Evolutionary conservation across 2,329 filamentous ascomycete genomes (phyloP).

Genomic region (Epicoccum sorghinum): DNA sequence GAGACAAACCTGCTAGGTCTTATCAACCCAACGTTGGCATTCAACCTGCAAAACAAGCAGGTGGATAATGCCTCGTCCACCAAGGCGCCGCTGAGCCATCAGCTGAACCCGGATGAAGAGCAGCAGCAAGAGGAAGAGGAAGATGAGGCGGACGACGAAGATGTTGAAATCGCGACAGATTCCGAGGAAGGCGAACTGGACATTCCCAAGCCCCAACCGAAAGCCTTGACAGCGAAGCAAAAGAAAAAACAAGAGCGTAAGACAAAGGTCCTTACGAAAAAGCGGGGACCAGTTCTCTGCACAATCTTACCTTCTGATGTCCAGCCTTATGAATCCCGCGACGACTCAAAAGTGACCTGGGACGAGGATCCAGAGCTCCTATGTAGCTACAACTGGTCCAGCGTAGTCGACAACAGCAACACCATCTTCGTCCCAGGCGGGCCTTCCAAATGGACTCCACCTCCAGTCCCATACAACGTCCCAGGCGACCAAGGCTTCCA

Average conservation of each 20-base stretch:
- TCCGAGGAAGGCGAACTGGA: slow-evolving; percentile 13
- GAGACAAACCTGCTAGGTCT: slow-evolving; percentile 14
- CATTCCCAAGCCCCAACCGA: slow-evolving; percentile 8
- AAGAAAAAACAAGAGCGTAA: slow-evolving; percentile 25
- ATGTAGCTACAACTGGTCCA: slow-evolving; percentile 40
- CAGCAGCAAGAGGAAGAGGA: neutral
- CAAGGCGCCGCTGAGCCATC: neutral
- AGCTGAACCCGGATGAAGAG: neutral
- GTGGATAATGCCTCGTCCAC: neutral
- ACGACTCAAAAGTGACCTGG: slow-evolving; percentile 26
- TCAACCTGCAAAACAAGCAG: neutral
- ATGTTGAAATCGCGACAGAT: slow-evolving; percentile 12
- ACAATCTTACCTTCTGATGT: slow-evolving; percentile 21
- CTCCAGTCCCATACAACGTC: slow-evolving; percentile 24
- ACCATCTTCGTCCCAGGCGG: slow-evolving; percentile 38
- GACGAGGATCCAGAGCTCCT: slow-evolving; percentile 33
- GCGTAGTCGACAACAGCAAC: slow-evolving; percentile 27
- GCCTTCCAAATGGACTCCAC: slow-evolving; percentile 32
- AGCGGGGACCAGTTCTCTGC: slow-evolving; percentile 26
- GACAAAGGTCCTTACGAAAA: slow-evolving; percentile 15
- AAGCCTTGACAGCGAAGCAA: slow-evolving; percentile 18
- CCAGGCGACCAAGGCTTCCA: slow-evolving; percentile 28
- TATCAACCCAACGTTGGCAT: slow-evolving; percentile 14
- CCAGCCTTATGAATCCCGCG: slow-evolving; percentile 9
- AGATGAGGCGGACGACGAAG: slow-evolving; percentile 4